A percentile compares a stretch with the other conserved stretches of the same genome.
Conservation (phyloP, 176 grass and related monocot species). For the Tillandsia leiboldiana region DNA sequence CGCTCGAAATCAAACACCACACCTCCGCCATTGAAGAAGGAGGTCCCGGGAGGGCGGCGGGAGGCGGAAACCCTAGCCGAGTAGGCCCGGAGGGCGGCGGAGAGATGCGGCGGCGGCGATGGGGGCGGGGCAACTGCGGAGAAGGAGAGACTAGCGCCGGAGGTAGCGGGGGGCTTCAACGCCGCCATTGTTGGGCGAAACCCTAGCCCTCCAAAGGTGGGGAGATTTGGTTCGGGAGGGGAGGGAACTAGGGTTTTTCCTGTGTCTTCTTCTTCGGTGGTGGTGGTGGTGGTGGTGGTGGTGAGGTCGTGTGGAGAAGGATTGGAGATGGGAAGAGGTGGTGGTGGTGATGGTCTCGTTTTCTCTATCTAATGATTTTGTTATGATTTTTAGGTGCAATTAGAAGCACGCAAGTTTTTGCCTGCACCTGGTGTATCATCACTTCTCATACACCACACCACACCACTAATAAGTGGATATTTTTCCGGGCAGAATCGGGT, state of each 20-base stretch:
- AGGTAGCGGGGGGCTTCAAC: conserved; percentile 11
- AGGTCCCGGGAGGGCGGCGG: neutral
- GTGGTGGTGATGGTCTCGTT: neutral
- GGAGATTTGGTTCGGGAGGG: neutral
- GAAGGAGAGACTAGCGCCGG: too few species aligned
- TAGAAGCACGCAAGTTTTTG: too few species aligned
- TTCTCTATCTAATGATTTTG: too few species aligned
- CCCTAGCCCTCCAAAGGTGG: neutral
- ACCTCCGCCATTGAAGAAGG: conserved; percentile 22
- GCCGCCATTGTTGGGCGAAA: conserved; percentile 10
- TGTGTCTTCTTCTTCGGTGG: neutral
- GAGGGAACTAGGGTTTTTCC: neutral
- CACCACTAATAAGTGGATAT: too few species aligned
- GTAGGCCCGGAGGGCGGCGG: neutral
- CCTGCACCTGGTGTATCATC: too few species aligned
- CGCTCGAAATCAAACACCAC: neutral
- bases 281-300: neutral
- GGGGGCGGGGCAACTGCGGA: neutral
- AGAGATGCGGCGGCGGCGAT: neutral
- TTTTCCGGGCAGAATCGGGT: too few species aligned
- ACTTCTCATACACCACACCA: too few species aligned
- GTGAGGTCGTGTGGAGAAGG: neutral
- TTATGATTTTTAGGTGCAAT: too few species aligned
- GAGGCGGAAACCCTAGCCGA: conserved; percentile 1
- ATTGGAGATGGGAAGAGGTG: neutral